Conservation (phyloP, 768 basidiomycete genomes). For the Chlorophyllum brunneum region DNA sequence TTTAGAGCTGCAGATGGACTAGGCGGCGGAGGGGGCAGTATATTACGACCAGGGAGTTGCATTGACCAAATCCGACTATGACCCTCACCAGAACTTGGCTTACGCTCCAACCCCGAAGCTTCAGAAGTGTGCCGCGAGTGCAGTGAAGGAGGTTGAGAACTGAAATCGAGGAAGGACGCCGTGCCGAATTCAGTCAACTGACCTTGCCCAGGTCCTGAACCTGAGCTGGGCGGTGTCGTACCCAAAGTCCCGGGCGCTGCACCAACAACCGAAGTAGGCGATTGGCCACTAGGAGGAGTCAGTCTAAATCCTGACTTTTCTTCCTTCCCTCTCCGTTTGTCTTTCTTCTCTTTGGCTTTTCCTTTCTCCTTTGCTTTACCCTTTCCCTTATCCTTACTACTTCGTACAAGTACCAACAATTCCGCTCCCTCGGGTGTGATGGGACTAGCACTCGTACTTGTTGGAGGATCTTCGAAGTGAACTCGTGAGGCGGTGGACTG, state of each 20-base stretch:
- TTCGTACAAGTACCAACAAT: no score
- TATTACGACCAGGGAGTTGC: constrained; percentile 5
- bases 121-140: constrained; percentile 1
- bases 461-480: constrained; percentile 6
- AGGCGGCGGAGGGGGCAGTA: neutral
- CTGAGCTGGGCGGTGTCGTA: neutral
- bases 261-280: constrained; percentile 5
- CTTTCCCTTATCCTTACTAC: neutral
- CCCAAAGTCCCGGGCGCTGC: neutral
- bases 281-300: constrained; percentile 7
- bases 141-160: constrained; percentile 21
- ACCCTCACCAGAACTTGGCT: neutral
- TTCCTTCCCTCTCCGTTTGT: neutral
- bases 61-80: constrained; percentile 5
- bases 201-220: neutral
- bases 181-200: constrained; percentile 9
- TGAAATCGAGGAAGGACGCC: constrained; percentile 37
- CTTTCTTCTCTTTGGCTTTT: neutral
- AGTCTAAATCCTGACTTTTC: constrained; percentile 5
- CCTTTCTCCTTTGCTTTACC: neutral
- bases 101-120: constrained; percentile 3
- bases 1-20: constrained; percentile 14
- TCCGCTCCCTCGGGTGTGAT: neutral
- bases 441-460: neutral
- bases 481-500: constrained; percentile 11